These are phyloP conservation scores for Leccinum angustisporum DNA, from an alignment of 1,284 basidiomycete species.

Conservation along the genomic window DNA sequence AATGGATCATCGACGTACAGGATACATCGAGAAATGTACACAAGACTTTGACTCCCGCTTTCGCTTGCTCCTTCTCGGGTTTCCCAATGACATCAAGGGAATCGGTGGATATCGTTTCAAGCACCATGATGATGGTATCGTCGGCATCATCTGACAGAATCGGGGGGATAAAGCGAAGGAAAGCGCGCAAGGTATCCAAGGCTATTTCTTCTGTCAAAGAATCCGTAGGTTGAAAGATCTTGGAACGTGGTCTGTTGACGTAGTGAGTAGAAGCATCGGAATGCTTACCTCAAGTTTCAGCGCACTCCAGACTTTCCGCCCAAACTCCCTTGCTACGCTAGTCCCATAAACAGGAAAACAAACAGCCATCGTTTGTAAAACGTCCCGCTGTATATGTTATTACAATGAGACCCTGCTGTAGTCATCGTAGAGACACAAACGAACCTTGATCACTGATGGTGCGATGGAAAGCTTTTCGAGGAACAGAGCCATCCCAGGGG, in stretches of 20 bases:
- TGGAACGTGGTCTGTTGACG: conserved; percentile 8
- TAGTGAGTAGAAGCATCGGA: neutral
- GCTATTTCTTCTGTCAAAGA: conserved; percentile 69
- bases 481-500: conserved; percentile 84
- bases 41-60: conserved; percentile 79
- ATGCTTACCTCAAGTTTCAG: conserved; percentile 79
- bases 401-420: neutral
- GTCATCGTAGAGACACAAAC: conserved; percentile 7
- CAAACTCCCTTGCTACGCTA: conserved; percentile 57
- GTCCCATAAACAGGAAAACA: conserved; percentile 86
- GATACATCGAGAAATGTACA: conserved; percentile 75
- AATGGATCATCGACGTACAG: conserved; percentile 47
- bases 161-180: conserved; percentile 72
- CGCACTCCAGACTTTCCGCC: conserved; percentile 81
- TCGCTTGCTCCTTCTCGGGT: conserved; percentile 89
- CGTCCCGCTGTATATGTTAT: conserved; percentile 62
- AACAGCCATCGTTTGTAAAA: conserved; percentile 69
- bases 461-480: conserved; percentile 90
- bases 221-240: conserved; percentile 93
- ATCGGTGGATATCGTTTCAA: conserved; percentile 75
- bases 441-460: conserved; percentile 82
- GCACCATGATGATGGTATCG: conserved; percentile 57
- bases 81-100: conserved; percentile 78
- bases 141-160: conserved; percentile 36
- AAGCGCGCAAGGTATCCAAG: conserved; percentile 64